Conservation (phyloP, 352 stramenopile species). For the Aphanomyces astaci region DNA sequence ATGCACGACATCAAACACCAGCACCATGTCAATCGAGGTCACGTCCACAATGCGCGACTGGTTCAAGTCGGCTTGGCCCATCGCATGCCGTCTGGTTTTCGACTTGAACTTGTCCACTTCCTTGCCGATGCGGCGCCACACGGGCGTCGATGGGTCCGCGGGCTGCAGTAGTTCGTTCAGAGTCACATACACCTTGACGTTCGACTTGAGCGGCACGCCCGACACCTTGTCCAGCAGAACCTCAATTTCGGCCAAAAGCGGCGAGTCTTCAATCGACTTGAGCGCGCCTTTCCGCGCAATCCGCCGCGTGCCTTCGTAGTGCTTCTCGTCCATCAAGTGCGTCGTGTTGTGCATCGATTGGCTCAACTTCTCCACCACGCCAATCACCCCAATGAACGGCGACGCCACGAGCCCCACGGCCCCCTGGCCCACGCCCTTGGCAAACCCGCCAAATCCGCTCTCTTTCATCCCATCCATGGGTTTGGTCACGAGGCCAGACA, state of each 20-base stretch:
- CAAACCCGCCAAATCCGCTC: constrained; percentile 71
- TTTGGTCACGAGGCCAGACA: constrained; percentile 75
- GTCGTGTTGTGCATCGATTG: constrained; percentile 82
- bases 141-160: constrained; percentile 29
- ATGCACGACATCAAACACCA: constrained; percentile 76
- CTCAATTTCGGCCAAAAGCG: constrained; percentile 80
- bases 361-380: constrained; percentile 74
- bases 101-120: constrained; percentile 58
- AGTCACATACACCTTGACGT: constrained; percentile 57
- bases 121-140: neutral
- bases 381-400: constrained; percentile 73
- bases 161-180: constrained; percentile 50
- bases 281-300: constrained; percentile 59
- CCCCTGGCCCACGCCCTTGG: constrained; percentile 67
- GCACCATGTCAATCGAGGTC: constrained; percentile 56
- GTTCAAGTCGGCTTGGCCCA: constrained; percentile 54
- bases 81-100: constrained; percentile 50
- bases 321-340: constrained; percentile 74
- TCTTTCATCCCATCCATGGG: constrained; percentile 66
- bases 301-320: constrained; percentile 63
- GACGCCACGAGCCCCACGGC: constrained; percentile 71
- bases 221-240: constrained; percentile 65
- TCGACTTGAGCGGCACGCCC: constrained; percentile 56
- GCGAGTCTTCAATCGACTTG: constrained; percentile 72
- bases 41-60: constrained; percentile 79